Percentiles rank a stretch among this genome's conserved stretches.
These are phyloP conservation scores for Penicillium sp. DNA, from an alignment of 2,329 filamentous ascomycete species.

Conservation along the genomic window DNA sequence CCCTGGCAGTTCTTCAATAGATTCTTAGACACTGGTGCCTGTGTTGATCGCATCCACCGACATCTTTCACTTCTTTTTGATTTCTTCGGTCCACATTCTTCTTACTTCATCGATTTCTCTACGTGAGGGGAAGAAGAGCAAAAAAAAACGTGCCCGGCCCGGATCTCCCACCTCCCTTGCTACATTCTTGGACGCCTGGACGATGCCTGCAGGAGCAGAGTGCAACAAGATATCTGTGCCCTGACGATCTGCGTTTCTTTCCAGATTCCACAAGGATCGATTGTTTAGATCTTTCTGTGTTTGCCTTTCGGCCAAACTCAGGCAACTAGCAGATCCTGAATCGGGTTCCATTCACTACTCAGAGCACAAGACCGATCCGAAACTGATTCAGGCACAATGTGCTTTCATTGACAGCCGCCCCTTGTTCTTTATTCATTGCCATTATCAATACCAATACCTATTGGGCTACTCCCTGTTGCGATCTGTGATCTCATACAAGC, in stretches of 20 bases:
- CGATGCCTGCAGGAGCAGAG: conserved; percentile 14
- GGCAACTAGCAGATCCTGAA: background rate
- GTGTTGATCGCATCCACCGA: conserved; percentile 5
- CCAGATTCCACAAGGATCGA: conserved; percentile 7
- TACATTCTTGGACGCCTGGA: conserved; percentile 22
- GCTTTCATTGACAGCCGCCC: background rate
- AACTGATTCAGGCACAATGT: conserved; percentile 8
- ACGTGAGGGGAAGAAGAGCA: background rate
- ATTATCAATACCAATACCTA: background rate
- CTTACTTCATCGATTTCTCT: background rate
- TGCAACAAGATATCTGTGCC: conserved; percentile 12
- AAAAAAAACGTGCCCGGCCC: background rate
- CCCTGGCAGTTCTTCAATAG: conserved; percentile 4
- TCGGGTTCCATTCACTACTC: conserved; percentile 2
- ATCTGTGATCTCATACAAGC: conserved; percentile 6
- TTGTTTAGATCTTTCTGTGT: conserved; percentile 6
- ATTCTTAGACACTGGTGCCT: background rate
- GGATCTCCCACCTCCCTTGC: conserved; percentile 15
- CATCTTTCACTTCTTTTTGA: conserved; percentile 1
- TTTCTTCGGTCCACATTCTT: background rate
- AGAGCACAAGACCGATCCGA: background rate
- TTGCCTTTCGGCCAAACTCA: background rate
- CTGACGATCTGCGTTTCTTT: conserved; percentile 5
- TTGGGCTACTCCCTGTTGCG: background rate
- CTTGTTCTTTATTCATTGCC: background rate